phyloP scores from a whole-genome alignment of 139 green algal species.

The Chlorella sp. region DNA sequence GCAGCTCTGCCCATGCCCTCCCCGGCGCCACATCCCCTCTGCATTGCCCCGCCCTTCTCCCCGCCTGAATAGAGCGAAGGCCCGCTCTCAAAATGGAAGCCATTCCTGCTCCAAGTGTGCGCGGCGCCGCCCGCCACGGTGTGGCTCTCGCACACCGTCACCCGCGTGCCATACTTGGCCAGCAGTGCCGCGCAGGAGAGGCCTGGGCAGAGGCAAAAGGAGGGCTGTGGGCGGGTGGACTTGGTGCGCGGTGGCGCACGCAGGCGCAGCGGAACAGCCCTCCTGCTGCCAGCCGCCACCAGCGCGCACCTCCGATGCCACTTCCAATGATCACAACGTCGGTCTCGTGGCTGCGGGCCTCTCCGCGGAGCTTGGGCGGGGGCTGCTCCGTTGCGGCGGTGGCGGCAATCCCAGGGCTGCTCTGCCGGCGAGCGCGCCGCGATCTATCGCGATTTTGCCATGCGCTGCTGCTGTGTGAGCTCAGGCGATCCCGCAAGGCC shows the following conservation, averaged over 20 bases:
- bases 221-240: no score
- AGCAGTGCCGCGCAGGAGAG: constrained; percentile 81
- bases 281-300: no score
- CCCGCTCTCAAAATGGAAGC: constrained; percentile 91
- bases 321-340: constrained; percentile 79
- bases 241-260: no score
- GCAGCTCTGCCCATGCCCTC: neutral
- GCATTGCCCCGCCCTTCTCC: neutral
- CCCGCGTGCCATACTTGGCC: constrained; percentile 77
- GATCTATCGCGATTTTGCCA: no score
- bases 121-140: constrained; percentile 79
- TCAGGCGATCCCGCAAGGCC: no score
- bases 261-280: no score
- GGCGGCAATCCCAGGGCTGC: no score
- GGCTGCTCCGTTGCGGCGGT: no score
- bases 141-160: constrained; percentile 76
- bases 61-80: constrained; percentile 82
- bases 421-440: no score
- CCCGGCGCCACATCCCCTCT: neutral
- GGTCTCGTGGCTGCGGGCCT: constrained; percentile 45
- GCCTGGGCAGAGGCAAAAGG: no score
- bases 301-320: constrained; percentile 21
- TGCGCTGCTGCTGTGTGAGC: no score
- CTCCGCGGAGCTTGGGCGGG: no score
- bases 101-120: constrained; percentile 74